Conservation (phyloP, 1,284 basidiomycete species). For the Tremellales sp. region DNA sequence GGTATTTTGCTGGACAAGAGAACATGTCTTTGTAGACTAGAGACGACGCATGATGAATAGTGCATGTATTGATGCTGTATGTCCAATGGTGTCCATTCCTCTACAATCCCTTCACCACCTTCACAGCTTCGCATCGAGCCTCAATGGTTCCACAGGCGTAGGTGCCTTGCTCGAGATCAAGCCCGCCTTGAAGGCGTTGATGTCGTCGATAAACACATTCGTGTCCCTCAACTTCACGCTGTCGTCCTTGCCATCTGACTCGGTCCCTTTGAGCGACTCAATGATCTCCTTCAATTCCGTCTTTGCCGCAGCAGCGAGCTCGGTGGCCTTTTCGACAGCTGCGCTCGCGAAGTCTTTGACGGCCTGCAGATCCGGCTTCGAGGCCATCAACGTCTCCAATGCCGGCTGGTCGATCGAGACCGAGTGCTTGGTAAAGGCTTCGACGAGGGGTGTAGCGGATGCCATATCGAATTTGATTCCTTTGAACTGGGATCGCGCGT, state of each 20-base stretch:
- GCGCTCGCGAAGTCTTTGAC: constrained; percentile 59
- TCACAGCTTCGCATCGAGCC: constrained; percentile 28
- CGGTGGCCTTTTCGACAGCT: constrained; percentile 46
- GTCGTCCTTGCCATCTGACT: constrained; percentile 41
- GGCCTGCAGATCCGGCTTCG: constrained; percentile 53
- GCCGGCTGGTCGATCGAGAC: constrained; percentile 56
- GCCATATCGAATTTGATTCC: constrained; percentile 60
- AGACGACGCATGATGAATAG: too few relatives aligned
- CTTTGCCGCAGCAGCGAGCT: constrained; percentile 50
- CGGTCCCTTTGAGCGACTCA: constrained; percentile 55
- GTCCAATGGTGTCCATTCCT: too few relatives aligned
- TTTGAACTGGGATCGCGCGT: constrained; percentile 61
- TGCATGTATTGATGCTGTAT: too few relatives aligned
- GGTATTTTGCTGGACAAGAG: too few relatives aligned
- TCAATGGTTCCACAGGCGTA: constrained; percentile 48
- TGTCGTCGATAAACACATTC: constrained; percentile 64
- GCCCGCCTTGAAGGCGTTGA: constrained; percentile 65
- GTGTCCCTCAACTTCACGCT: constrained; percentile 54
- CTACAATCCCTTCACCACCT: neutral
- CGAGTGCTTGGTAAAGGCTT: constrained; percentile 55
- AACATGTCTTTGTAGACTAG: too few relatives aligned
- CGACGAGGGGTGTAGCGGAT: constrained; percentile 64
- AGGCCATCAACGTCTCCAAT: constrained; percentile 51
- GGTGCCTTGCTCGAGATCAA: constrained; percentile 53
- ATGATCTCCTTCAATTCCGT: constrained; percentile 56